Evolutionary conservation across 108 stramenopile genomes (phyloP).

Genomic region (Skeletonema menzelii): DNA sequence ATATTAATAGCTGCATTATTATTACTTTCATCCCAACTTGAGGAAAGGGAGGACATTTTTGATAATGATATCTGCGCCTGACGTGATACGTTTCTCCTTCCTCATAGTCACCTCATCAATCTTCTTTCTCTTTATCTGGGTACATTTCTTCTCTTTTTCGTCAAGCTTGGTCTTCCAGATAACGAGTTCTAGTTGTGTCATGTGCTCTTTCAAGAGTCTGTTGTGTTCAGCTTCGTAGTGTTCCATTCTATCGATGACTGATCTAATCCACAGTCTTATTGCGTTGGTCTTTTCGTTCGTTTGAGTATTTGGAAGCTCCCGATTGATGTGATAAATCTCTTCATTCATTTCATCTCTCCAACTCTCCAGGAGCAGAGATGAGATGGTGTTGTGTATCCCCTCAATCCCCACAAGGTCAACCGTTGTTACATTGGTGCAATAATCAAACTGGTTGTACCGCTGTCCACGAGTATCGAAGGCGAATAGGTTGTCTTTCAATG

Average conservation of each 20-base stretch:
- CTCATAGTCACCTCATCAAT: too few species aligned
- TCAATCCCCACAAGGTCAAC: background rate
- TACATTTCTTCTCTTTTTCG: too few species aligned
- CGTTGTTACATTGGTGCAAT: background rate
- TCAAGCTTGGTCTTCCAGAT: too few species aligned
- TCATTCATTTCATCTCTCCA: background rate
- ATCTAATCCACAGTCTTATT: background rate
- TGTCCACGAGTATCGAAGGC: background rate
- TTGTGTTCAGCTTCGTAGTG: background rate
- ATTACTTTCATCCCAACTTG: background rate
- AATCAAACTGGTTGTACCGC: background rate
- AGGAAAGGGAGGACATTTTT: too few species aligned
- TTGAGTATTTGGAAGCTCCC: background rate
- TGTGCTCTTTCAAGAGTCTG: background rate
- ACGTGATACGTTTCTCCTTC: too few species aligned
- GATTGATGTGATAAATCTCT: background rate
- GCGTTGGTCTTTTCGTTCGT: background rate
- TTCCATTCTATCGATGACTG: background rate
- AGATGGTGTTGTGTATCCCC: background rate
- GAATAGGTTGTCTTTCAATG: background rate
- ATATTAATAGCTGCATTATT: too few species aligned
- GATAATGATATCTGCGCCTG: too few species aligned
- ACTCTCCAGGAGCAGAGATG: background rate
- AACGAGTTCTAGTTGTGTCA: background rate
- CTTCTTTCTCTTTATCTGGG: too few species aligned